Evolutionary conservation across 1,139 yeast genomes (phyloP).

Genomic region (Suzukiozyma palmioleophila): DNA sequence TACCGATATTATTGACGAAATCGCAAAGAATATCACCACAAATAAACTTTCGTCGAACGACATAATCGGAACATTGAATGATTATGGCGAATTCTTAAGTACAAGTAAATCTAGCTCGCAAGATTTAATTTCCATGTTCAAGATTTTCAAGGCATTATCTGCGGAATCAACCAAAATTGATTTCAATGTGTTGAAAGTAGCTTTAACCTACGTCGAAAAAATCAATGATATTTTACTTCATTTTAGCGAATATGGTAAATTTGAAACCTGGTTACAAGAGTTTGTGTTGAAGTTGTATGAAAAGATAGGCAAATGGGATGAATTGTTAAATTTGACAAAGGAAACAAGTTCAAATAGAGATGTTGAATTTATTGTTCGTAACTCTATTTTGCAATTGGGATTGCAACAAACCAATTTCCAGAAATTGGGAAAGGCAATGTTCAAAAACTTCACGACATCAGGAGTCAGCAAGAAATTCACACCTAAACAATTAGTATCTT

Average conservation of each 20-base stretch:
- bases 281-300: slow-evolving; percentile 16
- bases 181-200: slow-evolving; percentile 25
- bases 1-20: slow-evolving; percentile 15
- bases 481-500: slow-evolving; percentile 43
- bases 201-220: slow-evolving; percentile 29
- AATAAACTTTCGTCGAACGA: slow-evolving; percentile 24
- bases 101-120: slow-evolving; percentile 15
- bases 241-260: slow-evolving; percentile 21
- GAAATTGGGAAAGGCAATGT: slow-evolving; percentile 32
- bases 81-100: slow-evolving; percentile 31
- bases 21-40: slow-evolving; percentile 19
- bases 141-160: slow-evolving; percentile 21
- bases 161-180: slow-evolving; percentile 17
- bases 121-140: slow-evolving; percentile 26
- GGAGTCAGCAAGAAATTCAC: slow-evolving; percentile 44
- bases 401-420: slow-evolving; percentile 22
- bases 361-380: slow-evolving; percentile 38
- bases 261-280: slow-evolving; percentile 18
- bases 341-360: slow-evolving; percentile 10
- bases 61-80: slow-evolving; percentile 31
- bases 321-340: slow-evolving; percentile 6
- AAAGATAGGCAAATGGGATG: slow-evolving; percentile 24
- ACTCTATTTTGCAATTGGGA: slow-evolving; percentile 35
- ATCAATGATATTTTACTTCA: slow-evolving; percentile 26
- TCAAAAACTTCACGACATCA: slow-evolving; percentile 40